phyloP scores from a whole-genome alignment of 345 rosid genomes.

The Anastatica hierochuntica region DNA sequence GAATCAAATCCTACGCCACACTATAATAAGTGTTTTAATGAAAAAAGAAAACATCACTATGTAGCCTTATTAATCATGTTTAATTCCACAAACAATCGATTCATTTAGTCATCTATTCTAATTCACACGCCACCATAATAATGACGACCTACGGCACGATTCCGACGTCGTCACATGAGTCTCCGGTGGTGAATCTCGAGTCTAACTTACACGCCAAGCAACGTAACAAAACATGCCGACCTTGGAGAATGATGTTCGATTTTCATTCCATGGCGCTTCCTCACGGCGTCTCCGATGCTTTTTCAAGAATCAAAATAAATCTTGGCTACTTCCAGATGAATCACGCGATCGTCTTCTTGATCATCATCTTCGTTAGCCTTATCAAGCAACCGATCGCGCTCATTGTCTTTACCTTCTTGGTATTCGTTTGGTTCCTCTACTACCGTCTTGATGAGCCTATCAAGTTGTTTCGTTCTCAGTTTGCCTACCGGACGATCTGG shows the following conservation, averaged over 20 bases:
- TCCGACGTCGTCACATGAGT: conserved; percentile 45
- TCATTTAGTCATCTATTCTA: not conserved
- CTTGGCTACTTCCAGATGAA: conserved; percentile 49
- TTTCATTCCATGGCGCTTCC: conserved; percentile 39
- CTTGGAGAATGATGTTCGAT: conserved; percentile 65
- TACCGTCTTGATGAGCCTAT: conserved; percentile 72
- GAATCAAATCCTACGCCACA: no score
- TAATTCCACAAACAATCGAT: no score
- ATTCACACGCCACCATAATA: not conserved
- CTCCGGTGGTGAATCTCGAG: conserved; percentile 24
- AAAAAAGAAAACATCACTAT: no score
- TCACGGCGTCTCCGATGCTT: conserved; percentile 23
- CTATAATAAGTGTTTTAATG: no score
- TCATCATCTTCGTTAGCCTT: conserved; percentile 48
- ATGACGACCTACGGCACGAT: conserved; percentile 36
- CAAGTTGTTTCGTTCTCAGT: conserved; percentile 34
- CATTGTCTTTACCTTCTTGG: conserved; percentile 55
- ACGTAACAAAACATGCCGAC: conserved; percentile 38
- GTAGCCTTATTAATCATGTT: no score
- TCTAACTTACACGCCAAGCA: conserved; percentile 46
- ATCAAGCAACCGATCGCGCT: conserved; percentile 65
- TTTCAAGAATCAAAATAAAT: conserved; percentile 38
- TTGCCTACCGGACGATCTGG: conserved; percentile 48
- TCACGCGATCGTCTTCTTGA: conserved; percentile 47
- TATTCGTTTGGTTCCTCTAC: conserved; percentile 61